Conservation (phyloP, 1,139 yeast species). For the Sugiyamaella grinbergsii region DNA sequence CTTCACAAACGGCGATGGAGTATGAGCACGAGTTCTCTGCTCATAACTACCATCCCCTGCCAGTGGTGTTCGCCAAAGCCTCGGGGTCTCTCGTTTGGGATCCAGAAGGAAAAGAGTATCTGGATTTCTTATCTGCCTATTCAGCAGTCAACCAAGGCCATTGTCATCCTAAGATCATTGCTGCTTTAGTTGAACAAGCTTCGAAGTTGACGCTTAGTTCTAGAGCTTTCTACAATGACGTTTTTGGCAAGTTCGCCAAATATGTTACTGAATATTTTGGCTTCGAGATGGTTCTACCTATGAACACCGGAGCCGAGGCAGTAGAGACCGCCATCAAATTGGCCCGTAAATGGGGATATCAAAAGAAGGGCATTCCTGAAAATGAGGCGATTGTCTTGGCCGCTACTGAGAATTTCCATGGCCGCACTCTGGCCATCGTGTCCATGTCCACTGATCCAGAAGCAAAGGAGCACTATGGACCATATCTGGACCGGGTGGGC, state of each 20-base stretch:
- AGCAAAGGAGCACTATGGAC: slow-evolving; percentile 87
- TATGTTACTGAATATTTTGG: slow-evolving; percentile 85
- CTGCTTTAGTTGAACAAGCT: slow-evolving; percentile 87
- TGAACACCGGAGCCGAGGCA: slow-evolving; percentile 99
- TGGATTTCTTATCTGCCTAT: slow-evolving; percentile 89
- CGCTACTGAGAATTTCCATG: slow-evolving; percentile 91
- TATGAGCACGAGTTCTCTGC: slow-evolving; percentile 86
- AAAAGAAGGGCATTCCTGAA: slow-evolving; percentile 77
- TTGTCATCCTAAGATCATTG: slow-evolving; percentile 90
- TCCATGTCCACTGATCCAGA: slow-evolving; percentile 97
- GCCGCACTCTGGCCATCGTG: slow-evolving; percentile 92
- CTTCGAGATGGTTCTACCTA: slow-evolving; percentile 92
- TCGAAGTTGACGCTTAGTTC: slow-evolving; percentile 80
- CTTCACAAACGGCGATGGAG: slow-evolving; percentile 65
- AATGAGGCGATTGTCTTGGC: slow-evolving; percentile 86
- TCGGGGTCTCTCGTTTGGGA: slow-evolving; percentile 96
- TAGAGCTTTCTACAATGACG: slow-evolving; percentile 90
- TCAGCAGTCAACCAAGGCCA: slow-evolving; percentile 99
- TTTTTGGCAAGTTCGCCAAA: slow-evolving; percentile 84
- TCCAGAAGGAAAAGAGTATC: slow-evolving; percentile 72
- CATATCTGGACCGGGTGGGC: slow-evolving; percentile 81
- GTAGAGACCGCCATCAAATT: slow-evolving; percentile 93
- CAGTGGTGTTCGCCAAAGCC: slow-evolving; percentile 88
- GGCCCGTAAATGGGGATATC: slow-evolving; percentile 97
- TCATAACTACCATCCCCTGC: slow-evolving; percentile 95